phyloP scores from a whole-genome alignment of 805 yeast species.

The Teunomyces pallodes region DNA sequence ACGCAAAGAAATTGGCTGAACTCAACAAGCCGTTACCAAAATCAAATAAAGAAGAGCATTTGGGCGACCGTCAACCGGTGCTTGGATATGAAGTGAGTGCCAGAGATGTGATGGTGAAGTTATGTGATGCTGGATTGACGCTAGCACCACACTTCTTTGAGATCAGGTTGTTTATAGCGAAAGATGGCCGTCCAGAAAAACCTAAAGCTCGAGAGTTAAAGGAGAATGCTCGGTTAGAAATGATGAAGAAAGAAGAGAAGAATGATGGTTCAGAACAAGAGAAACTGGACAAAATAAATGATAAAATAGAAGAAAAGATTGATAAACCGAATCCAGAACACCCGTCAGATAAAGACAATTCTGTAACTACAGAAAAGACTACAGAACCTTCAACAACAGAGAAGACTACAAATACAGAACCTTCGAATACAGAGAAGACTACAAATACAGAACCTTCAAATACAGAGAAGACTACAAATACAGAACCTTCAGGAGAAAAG shows the following conservation, averaged over 20 bases:
- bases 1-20: conserved; percentile 45
- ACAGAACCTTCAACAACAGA: not conserved
- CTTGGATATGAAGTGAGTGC: conserved; percentile 48
- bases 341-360: no score
- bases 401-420: not conserved
- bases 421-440: not conserved
- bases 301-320: not conserved
- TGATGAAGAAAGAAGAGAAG: not conserved
- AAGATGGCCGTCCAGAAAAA: conserved; percentile 62
- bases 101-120: conserved; percentile 83
- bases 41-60: conserved; percentile 15
- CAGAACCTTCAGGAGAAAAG: not conserved
- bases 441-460: not conserved
- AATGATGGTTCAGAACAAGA: not conserved
- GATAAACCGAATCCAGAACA: no score
- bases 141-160: conserved; percentile 86
- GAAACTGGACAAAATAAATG: not conserved
- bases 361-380: not conserved
- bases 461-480: not conserved
- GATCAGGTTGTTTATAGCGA: conserved; percentile 74
- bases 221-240: conserved; percentile 9
- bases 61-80: conserved; percentile 29
- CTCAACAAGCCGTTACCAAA: conserved; percentile 37
- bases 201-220: conserved; percentile 4
- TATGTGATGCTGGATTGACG: conserved; percentile 69